A percentile compares a stretch with the other conserved stretches of the same genome.
These are phyloP conservation scores for Borovskyia barvae DNA, from an alignment of 208 protist species.

Conservation along the genomic window DNA sequence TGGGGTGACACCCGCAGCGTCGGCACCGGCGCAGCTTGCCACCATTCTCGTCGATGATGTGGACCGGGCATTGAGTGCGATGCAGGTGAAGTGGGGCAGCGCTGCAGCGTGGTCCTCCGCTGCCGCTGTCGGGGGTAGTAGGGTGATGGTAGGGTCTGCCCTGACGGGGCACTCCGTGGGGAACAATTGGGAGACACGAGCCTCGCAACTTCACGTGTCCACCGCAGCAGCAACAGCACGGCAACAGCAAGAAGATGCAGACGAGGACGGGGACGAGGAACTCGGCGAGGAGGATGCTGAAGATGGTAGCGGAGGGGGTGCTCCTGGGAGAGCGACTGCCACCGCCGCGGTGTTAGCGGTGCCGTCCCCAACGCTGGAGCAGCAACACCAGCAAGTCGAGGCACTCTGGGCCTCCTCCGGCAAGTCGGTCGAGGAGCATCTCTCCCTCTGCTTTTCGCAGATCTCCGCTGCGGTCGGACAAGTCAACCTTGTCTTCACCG, in stretches of 20 bases:
- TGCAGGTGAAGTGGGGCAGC: conserved; percentile 61
- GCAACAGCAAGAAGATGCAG: neutral
- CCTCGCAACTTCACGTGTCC: too few relatives aligned
- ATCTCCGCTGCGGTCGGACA: conserved; percentile 68
- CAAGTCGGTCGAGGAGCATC: conserved; percentile 39
- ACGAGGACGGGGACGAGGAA: neutral
- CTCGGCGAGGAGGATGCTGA: neutral
- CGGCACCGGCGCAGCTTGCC: conserved; percentile 26
- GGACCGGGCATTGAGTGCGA: conserved; percentile 66
- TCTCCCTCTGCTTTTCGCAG: conserved; percentile 48
- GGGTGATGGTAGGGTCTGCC: too few relatives aligned
- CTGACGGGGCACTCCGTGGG: conserved; percentile 2
- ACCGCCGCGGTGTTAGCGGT: neutral
- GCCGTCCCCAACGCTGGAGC: conserved; percentile 10
- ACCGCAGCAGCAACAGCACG: too few relatives aligned
- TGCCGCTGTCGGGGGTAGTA: too few relatives aligned
- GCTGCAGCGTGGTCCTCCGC: conserved; percentile 16
- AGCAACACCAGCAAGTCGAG: conserved; percentile 34
- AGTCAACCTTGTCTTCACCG: conserved; percentile 68
- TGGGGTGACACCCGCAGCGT: neutral
- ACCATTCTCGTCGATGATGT: conserved; percentile 76
- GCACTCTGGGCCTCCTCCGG: conserved; percentile 37
- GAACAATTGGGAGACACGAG: too few relatives aligned
- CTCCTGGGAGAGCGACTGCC: neutral
- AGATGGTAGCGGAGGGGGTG: neutral